Base-by-base conservation (phyloP, 140 eudicot species). In the Senecio squalidus region DNA sequence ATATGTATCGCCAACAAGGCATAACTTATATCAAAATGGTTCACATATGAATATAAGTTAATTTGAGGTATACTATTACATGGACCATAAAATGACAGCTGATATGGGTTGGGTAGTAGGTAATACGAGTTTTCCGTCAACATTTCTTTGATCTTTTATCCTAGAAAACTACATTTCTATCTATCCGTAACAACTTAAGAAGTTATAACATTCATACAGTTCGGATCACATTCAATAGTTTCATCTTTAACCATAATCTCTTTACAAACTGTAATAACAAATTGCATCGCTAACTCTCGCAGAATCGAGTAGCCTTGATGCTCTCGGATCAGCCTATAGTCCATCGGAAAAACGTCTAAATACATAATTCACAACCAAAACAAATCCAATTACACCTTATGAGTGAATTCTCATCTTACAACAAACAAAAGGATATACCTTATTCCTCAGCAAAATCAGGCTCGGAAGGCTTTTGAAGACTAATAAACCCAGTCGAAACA, bases 381-480 rank as follows among this genome's bases (percentile, higher is more conserved):
- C 58, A n/a, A 13, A 16, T 49, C 28, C 44, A 3, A 10, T 40
- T n/a, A n/a, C 17, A 11, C 10, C 53, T 44, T 33, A 45, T 1
- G 5, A 30, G 14, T 55, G 33, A 30, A 21, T 36, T 31, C 14
- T 11, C 58, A 62, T 61, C 50, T n/a, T 44, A 45, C 65, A 53
- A 29, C 52, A 34, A 41, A 51, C 13, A 44, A 5, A 20, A 2
- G 7, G n/a, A 23, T 34, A 22, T 17, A 16, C 21, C 74, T 50
- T 56, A 67, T 4, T 40, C 72, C 0, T 51, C 66, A 64, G 43
- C 64, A 68, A 80, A 76, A 64, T 76, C 86, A 1, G 86, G 82
- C 30, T 80, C 86, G 7, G 76, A 39, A 16, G 85, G 85, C 76
- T 79, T 79, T n/a, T 50, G 76, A 20, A 75, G 73, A 34, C 58